Evolutionary conservation across 371 early-diverging fungal species (phyloP).

Genomic region (Lichtheimia ornata): DNA sequence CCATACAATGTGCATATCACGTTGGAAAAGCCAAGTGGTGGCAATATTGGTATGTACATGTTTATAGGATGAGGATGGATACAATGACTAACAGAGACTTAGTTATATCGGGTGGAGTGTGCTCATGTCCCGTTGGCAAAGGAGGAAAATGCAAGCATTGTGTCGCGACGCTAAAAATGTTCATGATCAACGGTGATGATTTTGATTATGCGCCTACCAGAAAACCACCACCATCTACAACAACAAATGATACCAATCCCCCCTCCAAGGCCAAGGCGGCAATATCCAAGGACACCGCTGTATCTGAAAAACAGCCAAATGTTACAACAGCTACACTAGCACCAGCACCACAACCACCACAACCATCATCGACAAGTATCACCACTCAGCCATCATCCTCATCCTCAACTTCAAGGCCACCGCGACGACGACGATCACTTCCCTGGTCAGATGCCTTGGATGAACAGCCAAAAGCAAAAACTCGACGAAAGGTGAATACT

Average conservation of each 20-base stretch:
- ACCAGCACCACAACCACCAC: not conserved
- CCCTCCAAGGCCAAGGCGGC: not conserved
- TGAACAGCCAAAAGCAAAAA: not conserved
- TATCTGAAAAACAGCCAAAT: not conserved
- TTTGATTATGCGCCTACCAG: constrained; percentile 6
- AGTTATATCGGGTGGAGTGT: not conserved
- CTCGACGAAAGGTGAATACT: not conserved
- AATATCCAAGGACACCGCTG: not conserved
- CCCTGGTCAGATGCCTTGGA: not conserved
- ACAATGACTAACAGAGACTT: no score
- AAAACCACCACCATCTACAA: not conserved
- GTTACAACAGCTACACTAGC: not conserved
- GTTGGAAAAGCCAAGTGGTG: no score
- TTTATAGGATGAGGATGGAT: no score
- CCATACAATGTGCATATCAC: constrained; percentile 9
- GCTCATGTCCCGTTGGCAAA: constrained; percentile 25
- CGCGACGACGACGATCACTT: not conserved
- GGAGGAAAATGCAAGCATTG: constrained; percentile 25
- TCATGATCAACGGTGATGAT: constrained; percentile 13
- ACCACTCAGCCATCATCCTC: not conserved
- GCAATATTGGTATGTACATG: no score
- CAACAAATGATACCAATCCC: not conserved
- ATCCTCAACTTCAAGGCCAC: not conserved
- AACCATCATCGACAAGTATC: not conserved
- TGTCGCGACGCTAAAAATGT: constrained; percentile 13